These are phyloP conservation scores for Claviceps sorghi DNA, from an alignment of 2,329 filamentous ascomycete species.

Conservation along the genomic window DNA sequence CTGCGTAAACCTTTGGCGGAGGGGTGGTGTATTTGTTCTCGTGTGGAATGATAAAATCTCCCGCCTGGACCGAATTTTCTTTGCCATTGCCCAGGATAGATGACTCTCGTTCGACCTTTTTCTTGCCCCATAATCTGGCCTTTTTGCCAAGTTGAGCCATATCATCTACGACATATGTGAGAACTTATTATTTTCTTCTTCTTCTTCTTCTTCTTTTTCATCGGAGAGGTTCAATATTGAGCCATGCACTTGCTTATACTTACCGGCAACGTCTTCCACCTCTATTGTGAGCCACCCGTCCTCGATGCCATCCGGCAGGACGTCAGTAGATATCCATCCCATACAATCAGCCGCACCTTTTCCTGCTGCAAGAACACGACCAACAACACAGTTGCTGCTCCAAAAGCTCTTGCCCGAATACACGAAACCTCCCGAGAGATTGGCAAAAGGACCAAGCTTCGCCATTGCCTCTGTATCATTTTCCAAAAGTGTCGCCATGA, in stretches of 20 bases:
- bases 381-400: conserved; percentile 52
- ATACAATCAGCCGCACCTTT: conserved; percentile 49
- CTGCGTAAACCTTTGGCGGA: conserved; percentile 33
- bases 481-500: conserved; percentile 52
- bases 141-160: conserved; percentile 35
- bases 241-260: conserved; percentile 10
- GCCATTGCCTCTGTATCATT: conserved; percentile 45
- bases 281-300: conserved; percentile 48
- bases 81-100: conserved; percentile 44
- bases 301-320: conserved; percentile 34
- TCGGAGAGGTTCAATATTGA: neutral
- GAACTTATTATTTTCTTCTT: neutral
- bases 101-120: conserved; percentile 43
- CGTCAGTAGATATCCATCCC: conserved; percentile 52
- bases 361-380: conserved; percentile 48
- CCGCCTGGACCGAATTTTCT: conserved; percentile 37
- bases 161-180: conserved; percentile 24
- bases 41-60: conserved; percentile 47
- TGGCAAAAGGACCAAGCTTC: conserved; percentile 45
- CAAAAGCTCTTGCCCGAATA: conserved; percentile 52
- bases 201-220: neutral
- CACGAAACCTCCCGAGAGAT: conserved; percentile 49
- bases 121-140: conserved; percentile 47
- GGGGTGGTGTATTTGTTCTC: conserved; percentile 37
- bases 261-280: conserved; percentile 37